Conservation (phyloP, 768 basidiomycete species). For the Suillus decipiens region DNA sequence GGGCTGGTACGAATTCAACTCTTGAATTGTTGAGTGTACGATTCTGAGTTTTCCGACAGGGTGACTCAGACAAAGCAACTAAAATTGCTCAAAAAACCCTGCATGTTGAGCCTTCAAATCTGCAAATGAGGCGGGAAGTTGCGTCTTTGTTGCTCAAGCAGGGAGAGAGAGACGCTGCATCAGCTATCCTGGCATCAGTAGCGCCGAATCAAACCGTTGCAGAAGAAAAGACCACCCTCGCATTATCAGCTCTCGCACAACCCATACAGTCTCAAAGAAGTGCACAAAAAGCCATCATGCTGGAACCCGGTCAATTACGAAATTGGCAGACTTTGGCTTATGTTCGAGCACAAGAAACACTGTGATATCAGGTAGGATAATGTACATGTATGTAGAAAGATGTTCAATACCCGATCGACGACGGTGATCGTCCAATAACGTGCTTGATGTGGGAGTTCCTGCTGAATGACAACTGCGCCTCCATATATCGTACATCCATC, state of each 20-base stretch:
- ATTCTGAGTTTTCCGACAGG: constrained; percentile 35
- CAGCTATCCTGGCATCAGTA: constrained; percentile 45
- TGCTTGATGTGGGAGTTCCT: not conserved
- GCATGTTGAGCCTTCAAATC: constrained; percentile 53
- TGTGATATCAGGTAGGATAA: constrained; percentile 17
- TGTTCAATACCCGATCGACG: not conserved
- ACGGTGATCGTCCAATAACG: not conserved
- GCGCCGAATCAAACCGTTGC: constrained; percentile 34
- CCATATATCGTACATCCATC: constrained; percentile 11
- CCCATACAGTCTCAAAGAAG: constrained; percentile 38
- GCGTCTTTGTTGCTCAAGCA: constrained; percentile 56
- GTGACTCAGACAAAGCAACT: constrained; percentile 49
- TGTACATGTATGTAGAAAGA: constrained; percentile 4
- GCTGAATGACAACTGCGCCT: not conserved
- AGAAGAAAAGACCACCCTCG: constrained; percentile 43
- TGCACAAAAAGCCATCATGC: constrained; percentile 65
- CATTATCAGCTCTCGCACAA: constrained; percentile 51
- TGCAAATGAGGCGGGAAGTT: constrained; percentile 51
- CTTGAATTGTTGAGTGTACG: not conserved
- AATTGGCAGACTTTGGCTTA: constrained; percentile 66
- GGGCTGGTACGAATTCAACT: constrained; percentile 52
- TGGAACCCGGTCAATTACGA: constrained; percentile 45
- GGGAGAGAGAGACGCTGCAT: constrained; percentile 42
- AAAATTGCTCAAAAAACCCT: constrained; percentile 59
- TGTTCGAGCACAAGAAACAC: constrained; percentile 38